A percentile compares a stretch with the other conserved stretches of the same genome.
Conservation (phyloP, 2,329 filamentous ascomycete genomes). For the Apiospora kogelbergensis region DNA sequence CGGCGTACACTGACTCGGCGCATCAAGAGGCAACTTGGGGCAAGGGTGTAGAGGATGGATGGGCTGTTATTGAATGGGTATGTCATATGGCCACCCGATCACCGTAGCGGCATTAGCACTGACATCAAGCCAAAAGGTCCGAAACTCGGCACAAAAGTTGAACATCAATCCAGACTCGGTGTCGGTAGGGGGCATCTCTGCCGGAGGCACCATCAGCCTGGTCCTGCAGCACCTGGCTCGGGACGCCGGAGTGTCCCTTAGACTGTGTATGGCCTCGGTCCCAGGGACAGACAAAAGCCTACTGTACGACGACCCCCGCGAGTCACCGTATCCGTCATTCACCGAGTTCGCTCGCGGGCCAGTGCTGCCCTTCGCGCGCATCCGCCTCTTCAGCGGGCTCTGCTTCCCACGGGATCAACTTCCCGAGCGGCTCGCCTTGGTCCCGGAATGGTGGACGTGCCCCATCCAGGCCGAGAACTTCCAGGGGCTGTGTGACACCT, state of each 20-base stretch:
- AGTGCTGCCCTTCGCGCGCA: slow-evolving; percentile 33
- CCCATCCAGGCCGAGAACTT: slow-evolving; percentile 33
- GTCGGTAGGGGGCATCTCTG: slow-evolving; percentile 39
- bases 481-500: slow-evolving; percentile 32
- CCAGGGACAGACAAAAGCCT: slow-evolving; percentile 27
- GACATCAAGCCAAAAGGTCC: slow-evolving; percentile 20
- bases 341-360: slow-evolving; percentile 34
- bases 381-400: slow-evolving; percentile 32
- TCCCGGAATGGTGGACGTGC: slow-evolving; percentile 35
- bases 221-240: slow-evolving; percentile 38
- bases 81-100: neutral
- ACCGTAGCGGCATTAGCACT: neutral
- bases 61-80: slow-evolving; percentile 37
- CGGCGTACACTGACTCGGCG: neutral
- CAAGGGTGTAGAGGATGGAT: slow-evolving; percentile 37
- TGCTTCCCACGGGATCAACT: slow-evolving; percentile 28
- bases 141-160: slow-evolving; percentile 25
- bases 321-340: slow-evolving; percentile 36
- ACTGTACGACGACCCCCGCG: slow-evolving; percentile 30
- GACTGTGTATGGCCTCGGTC: slow-evolving; percentile 34
- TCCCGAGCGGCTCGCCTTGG: slow-evolving; percentile 24
- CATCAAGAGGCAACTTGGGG: slow-evolving; percentile 33
- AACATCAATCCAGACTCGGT: slow-evolving; percentile 34
- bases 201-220: slow-evolving; percentile 35
- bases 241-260: slow-evolving; percentile 36